Percentiles rank a stretch among this genome's conserved stretches.
Conservation (phyloP, 2,329 filamentous ascomycete genomes). For the Salinomyces thailandicus region DNA sequence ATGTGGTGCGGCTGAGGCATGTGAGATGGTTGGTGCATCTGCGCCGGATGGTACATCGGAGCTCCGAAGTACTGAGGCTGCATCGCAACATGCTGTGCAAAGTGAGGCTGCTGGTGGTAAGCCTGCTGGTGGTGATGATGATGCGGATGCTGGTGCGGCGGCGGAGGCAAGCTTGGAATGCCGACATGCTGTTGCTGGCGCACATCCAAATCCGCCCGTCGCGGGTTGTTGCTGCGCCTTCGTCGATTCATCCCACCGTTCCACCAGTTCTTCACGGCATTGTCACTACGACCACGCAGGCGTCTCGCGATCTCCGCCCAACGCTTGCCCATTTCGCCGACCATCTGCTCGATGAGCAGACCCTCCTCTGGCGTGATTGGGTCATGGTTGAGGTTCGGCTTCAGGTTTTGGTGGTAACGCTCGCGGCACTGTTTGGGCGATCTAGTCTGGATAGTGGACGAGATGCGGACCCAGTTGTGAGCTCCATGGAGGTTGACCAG, state of each 20-base stretch:
- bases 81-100: conserved; percentile 10
- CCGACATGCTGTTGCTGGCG: conserved; percentile 18
- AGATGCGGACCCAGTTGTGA: conserved; percentile 84
- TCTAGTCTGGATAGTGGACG: conserved; percentile 61
- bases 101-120: conserved; percentile 13
- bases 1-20: conserved; percentile 11
- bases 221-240: conserved; percentile 32
- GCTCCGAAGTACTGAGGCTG: conserved; percentile 17
- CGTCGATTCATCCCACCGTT: conserved; percentile 84
- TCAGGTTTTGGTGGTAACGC: conserved; percentile 87
- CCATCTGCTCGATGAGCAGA: conserved; percentile 63
- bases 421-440: conserved; percentile 93
- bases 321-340: conserved; percentile 67
- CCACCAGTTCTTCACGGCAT: conserved; percentile 97
- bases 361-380: conserved; percentile 71
- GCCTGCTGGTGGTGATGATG: conserved; percentile 3
- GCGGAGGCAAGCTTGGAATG: conserved; percentile 12
- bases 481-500: conserved; percentile 63
- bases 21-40: conserved; percentile 7
- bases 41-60: conserved; percentile 9
- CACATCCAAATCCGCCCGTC: conserved; percentile 24
- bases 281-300: conserved; percentile 78
- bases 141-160: conserved; percentile 16
- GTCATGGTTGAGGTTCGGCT: conserved; percentile 66
- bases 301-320: conserved; percentile 88